A percentile compares a stretch with the other conserved stretches of the same genome.
These are phyloP conservation scores for Hanseniaspora meyeri DNA, from an alignment of 805 yeast genomes.

Conservation along the genomic window DNA sequence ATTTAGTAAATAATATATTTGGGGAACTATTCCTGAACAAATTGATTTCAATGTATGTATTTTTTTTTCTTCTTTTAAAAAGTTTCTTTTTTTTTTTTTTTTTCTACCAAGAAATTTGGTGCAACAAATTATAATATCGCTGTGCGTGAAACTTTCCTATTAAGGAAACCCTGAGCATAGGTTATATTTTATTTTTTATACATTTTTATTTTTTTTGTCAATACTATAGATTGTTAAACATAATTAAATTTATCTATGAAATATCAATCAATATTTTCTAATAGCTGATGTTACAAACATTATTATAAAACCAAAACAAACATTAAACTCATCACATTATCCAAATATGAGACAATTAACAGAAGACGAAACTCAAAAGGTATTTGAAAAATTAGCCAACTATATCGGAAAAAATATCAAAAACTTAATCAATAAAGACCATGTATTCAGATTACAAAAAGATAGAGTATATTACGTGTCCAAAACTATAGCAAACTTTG, in stretches of 20 bases:
- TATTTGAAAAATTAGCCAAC: constrained; percentile 89
- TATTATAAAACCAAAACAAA: neutral
- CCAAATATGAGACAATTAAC: constrained; percentile 76
- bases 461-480: constrained; percentile 91
- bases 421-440: constrained; percentile 70
- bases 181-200: too few relatives aligned
- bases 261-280: too few relatives aligned
- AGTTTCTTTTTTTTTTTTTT: neutral
- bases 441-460: constrained; percentile 89
- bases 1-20: too few relatives aligned
- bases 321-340: neutral
- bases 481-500: constrained; percentile 69
- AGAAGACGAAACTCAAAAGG: constrained; percentile 92
- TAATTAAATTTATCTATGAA: too few relatives aligned
- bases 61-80: neutral
- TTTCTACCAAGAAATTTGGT: neutral
- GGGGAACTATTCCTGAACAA: neutral
- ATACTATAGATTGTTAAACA: too few relatives aligned
- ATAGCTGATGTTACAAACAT: too few relatives aligned
- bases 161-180: neutral
- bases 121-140: too few relatives aligned
- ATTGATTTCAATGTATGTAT: neutral
- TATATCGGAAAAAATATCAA: constrained; percentile 95
- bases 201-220: too few relatives aligned
- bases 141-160: neutral